Percentiles rank a stretch among this genome's conserved stretches.
phyloP scores from a whole-genome alignment of 805 yeast genomes.

The Yarrowia divulgata region DNA sequence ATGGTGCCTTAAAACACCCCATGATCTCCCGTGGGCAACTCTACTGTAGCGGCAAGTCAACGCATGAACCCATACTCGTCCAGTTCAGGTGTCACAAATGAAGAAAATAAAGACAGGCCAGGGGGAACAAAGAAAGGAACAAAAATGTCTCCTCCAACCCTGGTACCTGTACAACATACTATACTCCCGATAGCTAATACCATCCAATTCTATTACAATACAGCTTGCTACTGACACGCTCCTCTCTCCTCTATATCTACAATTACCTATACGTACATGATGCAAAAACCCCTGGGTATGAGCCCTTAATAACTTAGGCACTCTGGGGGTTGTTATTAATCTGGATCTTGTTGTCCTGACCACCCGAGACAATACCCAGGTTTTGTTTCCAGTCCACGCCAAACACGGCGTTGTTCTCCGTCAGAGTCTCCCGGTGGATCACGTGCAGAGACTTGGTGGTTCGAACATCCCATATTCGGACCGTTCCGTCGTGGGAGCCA shows the following conservation, averaged over 20 bases:
- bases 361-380: slow-evolving; percentile 89
- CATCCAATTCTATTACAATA: not conserved
- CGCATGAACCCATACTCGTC: too few species aligned
- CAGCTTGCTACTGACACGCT: not conserved
- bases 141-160: too few species aligned
- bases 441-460: slow-evolving; percentile 83
- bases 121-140: not conserved
- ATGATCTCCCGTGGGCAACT: too few species aligned
- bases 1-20: too few species aligned
- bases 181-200: too few species aligned
- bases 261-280: slow-evolving; percentile 31
- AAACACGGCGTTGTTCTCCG: slow-evolving; percentile 69
- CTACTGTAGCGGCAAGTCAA: too few species aligned
- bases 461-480: slow-evolving; percentile 78
- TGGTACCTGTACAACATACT: too few species aligned
- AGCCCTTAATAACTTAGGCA: not conserved
- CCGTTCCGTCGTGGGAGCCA: slow-evolving; percentile 96
- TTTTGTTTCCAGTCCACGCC: slow-evolving; percentile 83
- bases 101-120: not conserved
- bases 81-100: too few species aligned
- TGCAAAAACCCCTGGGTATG: slow-evolving; percentile 1
- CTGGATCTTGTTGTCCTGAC: slow-evolving; percentile 91
- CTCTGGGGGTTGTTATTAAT: slow-evolving; percentile 60
- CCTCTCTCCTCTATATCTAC: slow-evolving; percentile 14
- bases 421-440: slow-evolving; percentile 70